phyloP scores from a whole-genome alignment of 305 asterid genomes.

The Fraxinus baroniana region DNA sequence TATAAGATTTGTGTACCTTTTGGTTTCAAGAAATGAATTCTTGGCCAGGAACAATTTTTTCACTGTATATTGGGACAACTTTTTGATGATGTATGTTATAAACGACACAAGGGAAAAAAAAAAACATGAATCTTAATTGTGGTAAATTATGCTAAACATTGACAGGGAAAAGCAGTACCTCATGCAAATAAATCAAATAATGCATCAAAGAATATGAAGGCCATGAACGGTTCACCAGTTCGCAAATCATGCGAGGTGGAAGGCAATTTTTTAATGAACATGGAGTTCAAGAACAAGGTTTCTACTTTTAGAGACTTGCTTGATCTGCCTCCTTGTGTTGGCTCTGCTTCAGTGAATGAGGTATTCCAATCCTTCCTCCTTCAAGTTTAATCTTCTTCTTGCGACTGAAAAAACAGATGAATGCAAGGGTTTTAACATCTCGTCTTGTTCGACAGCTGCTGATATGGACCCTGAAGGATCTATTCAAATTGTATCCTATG shows the following conservation, averaged over 20 bases:
- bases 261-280: conserved; percentile 46
- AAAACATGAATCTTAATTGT: background rate
- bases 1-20: background rate
- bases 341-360: conserved; percentile 63
- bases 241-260: conserved; percentile 45
- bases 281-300: conserved; percentile 60
- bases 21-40: background rate
- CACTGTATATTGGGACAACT: background rate
- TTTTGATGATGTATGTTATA: background rate
- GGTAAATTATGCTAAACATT: conserved; percentile 2
- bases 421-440: background rate
- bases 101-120: background rate
- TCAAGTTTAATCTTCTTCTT: background rate
- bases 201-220: conserved; percentile 30
- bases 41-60: background rate
- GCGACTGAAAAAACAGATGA: background rate
- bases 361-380: conserved; percentile 26
- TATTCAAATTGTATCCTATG: conserved; percentile 48
- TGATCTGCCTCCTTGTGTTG: conserved; percentile 71
- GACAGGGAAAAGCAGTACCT: conserved; percentile 43
- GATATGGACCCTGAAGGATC: conserved; percentile 64
- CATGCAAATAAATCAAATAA: conserved; percentile 27
- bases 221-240: conserved; percentile 29
- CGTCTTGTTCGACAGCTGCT: conserved; percentile 49
- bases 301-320: conserved; percentile 73